phyloP scores from a whole-genome alignment of 805 yeast genomes.

The Cyberlindnera xylosilytica region DNA sequence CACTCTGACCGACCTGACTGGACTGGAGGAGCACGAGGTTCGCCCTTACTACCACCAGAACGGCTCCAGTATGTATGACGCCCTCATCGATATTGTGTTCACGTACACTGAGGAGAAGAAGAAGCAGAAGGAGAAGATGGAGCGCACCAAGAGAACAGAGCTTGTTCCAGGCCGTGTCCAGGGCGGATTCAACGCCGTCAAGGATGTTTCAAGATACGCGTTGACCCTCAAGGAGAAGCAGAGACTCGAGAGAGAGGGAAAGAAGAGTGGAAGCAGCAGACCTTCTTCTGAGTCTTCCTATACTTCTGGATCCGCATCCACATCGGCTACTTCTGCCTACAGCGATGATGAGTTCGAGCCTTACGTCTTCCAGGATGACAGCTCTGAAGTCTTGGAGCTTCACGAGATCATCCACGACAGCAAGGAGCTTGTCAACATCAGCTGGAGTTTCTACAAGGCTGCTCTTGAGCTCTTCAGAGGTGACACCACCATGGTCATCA shows the following conservation, averaged over 20 bases:
- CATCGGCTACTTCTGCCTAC: background rate
- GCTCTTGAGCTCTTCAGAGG: constrained; percentile 45
- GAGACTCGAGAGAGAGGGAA: background rate
- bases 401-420: constrained; percentile 33
- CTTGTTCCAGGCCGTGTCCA: background rate
- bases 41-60: constrained; percentile 29
- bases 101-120: constrained; percentile 9
- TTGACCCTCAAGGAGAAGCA: constrained; percentile 1
- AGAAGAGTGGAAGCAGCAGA: background rate
- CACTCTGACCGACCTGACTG: constrained; percentile 23
- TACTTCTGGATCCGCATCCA: background rate
- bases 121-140: background rate
- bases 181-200: background rate
- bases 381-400: constrained; percentile 33
- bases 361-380: constrained; percentile 17
- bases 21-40: constrained; percentile 18
- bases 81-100: constrained; percentile 36
- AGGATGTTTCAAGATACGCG: background rate
- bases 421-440: constrained; percentile 32
- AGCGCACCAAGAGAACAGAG: constrained; percentile 1
- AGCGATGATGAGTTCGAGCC: background rate
- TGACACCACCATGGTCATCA: constrained; percentile 36
- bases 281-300: background rate
- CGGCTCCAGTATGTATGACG: constrained; percentile 28
- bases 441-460: constrained; percentile 36